Evolutionary conservation across 2,329 filamentous ascomycete species (phyloP), one percentile per base, ranked within the genome.

Genomic region (Hypoxylon sp.): DNA sequence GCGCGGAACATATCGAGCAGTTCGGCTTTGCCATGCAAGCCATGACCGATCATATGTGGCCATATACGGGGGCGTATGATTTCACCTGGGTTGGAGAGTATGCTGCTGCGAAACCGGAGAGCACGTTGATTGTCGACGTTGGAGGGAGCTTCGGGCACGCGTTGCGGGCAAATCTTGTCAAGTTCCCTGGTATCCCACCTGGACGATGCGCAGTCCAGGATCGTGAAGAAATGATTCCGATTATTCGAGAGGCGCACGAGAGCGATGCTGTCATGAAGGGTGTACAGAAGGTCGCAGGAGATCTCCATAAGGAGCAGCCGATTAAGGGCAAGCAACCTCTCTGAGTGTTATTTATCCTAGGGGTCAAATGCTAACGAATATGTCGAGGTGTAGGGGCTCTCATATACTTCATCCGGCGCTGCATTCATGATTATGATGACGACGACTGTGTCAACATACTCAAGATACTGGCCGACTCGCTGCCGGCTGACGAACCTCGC

Each of bases 341-440:
- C 17, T 34, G 41, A 25, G n/a, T n/a, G n/a, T n/a, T n/a, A n/a
- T n/a, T n/a, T n/a, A n/a, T n/a, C n/a, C n/a, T n/a, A n/a, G n/a
- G n/a, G n/a, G n/a, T n/a, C n/a, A n/a, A n/a, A n/a, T 36, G 17
- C 57, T 57, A n/a, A 57, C 46, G 5, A 13, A 1, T 2, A 23
- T 7, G 1, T 17, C 19, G 14, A 43, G 23, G 28, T 5, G 41
- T 50, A 77, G 75, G 75, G 14, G 77, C 77, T 3, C 66, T 75
- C 9, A 61, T 76, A 17, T 80, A 79, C 62, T 76, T 76, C 67
- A 69, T 80, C 41, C 74, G 76, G n/a, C 77, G 78, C 41, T 74
- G 76, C 45, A 64, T 78, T 25, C 78, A 79, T 56, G 74, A 79
- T 53, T 79, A 77, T 60, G 73, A 74, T 5, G 78, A 79, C 52